phyloP scores from a whole-genome alignment of 805 yeast species.

The Deakozyma indianensis region DNA sequence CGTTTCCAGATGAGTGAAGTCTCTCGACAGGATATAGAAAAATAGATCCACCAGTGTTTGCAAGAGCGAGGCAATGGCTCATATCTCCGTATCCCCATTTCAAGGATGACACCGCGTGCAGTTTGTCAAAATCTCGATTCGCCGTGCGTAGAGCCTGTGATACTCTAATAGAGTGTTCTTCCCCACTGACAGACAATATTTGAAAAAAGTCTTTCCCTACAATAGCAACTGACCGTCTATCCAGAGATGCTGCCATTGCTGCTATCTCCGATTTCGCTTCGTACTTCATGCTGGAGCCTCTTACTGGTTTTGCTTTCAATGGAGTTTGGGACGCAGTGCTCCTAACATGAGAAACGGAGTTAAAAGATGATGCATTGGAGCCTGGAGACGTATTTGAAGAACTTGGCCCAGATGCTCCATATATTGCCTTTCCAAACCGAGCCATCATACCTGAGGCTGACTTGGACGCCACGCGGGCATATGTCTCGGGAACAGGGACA shows the following conservation, averaged over 20 bases:
- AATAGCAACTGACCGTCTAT: slow-evolving; percentile 13
- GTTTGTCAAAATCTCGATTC: slow-evolving; percentile 13
- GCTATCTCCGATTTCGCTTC: slow-evolving; percentile 8
- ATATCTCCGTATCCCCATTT: slow-evolving; percentile 20
- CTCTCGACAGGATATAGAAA: slow-evolving; percentile 17
- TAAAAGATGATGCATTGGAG: not conserved
- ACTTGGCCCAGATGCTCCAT: slow-evolving; percentile 4
- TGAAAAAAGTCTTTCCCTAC: slow-evolving; percentile 16
- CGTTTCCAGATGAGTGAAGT: slow-evolving; percentile 4
- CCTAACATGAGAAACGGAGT: not conserved
- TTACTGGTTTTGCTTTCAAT: not conserved
- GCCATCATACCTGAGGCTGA: slow-evolving; percentile 11
- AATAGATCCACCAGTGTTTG: slow-evolving; percentile 21
- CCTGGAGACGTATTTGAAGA: not conserved
- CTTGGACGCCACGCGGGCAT: not conserved
- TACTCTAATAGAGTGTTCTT: slow-evolving; percentile 1
- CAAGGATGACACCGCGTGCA: slow-evolving; percentile 18
- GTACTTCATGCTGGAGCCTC: not conserved
- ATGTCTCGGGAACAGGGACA: slow-evolving; percentile 4
- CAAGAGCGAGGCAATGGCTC: slow-evolving; percentile 14
- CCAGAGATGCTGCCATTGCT: slow-evolving; percentile 18
- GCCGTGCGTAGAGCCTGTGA: slow-evolving; percentile 10
- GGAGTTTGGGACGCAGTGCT: not conserved
- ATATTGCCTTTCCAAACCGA: slow-evolving; percentile 14
- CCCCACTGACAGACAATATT: slow-evolving; percentile 1